These are phyloP conservation scores for Trebouxia sp. DNA, from an alignment of 139 green algal genomes.

Conservation along the genomic window DNA sequence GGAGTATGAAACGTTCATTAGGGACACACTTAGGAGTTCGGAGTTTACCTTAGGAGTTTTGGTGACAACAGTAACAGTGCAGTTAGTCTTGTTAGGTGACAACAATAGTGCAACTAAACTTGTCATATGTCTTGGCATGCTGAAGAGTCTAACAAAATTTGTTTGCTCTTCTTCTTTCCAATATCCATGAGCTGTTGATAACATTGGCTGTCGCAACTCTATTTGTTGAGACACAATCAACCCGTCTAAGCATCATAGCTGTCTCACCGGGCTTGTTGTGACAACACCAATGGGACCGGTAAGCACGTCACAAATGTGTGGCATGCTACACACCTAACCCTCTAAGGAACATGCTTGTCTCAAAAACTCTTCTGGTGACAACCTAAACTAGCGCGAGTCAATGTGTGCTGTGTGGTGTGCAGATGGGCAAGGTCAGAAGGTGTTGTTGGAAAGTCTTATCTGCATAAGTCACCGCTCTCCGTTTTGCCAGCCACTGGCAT, in stretches of 20 bases:
- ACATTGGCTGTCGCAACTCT: not conserved
- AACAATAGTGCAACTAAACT: no score
- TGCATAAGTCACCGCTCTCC: slow-evolving; percentile 27
- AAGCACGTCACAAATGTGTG: slow-evolving; percentile 2
- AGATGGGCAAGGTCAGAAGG: slow-evolving; percentile 28
- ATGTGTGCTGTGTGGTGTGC: slow-evolving; percentile 19
- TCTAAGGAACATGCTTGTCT: no score
- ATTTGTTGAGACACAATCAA: not conserved
- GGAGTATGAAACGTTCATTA: slow-evolving; percentile 17
- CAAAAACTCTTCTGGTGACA: no score
- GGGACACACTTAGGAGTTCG: slow-evolving; percentile 7
- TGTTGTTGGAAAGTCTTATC: slow-evolving; percentile 22
- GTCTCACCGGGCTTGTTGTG: no score
- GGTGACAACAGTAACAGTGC: slow-evolving; percentile 23
- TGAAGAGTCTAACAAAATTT: not conserved
- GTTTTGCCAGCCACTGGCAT: slow-evolving; percentile 23
- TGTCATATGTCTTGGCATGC: not conserved
- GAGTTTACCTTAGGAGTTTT: slow-evolving; percentile 13
- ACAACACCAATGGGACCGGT: not conserved
- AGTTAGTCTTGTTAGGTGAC: no score
- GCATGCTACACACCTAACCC: no score
- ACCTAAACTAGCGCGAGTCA: no score
- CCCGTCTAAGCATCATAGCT: not conserved
- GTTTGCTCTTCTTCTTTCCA: not conserved
- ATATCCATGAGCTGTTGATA: not conserved